Percentiles rank a stretch among this genome's conserved stretches.
Conservation (phyloP, 257 asterid species). For the Gentiana dahurica region DNA sequence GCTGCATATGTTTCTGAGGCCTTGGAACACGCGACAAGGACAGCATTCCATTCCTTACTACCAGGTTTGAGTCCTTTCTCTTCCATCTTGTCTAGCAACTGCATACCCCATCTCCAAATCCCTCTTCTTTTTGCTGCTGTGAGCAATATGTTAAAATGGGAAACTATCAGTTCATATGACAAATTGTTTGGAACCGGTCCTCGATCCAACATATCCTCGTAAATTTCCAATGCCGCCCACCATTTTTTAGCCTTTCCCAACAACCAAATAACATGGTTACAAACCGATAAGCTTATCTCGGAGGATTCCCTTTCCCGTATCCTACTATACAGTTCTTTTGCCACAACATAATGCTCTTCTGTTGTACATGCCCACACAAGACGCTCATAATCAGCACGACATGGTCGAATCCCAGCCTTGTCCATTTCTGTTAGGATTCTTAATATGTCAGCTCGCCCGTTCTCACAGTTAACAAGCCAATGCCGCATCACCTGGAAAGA, state of each 20-base stretch:
- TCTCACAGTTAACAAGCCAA: slow-evolving; percentile 54
- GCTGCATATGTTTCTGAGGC: slow-evolving; percentile 85
- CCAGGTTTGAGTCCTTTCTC: slow-evolving; percentile 91
- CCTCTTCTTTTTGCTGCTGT: slow-evolving; percentile 76
- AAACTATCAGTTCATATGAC: slow-evolving; percentile 68
- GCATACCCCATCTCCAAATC: slow-evolving; percentile 91
- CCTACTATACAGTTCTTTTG: slow-evolving; percentile 67
- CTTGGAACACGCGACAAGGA: slow-evolving; percentile 83
- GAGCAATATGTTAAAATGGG: slow-evolving; percentile 66
- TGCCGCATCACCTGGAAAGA: slow-evolving; percentile 76
- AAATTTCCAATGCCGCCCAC: slow-evolving; percentile 98
- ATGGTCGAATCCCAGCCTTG: slow-evolving; percentile 35
- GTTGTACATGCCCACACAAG: slow-evolving; percentile 86
- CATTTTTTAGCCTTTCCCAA: slow-evolving; percentile 93
- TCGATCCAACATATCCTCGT: slow-evolving; percentile 74
- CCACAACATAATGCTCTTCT: slow-evolving; percentile 65
- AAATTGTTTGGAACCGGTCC: slow-evolving; percentile 83
- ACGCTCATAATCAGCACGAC: slow-evolving; percentile 51
- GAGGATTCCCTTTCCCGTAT: slow-evolving; percentile 42
- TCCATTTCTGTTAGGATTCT: slow-evolving; percentile 66
- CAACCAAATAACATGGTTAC: slow-evolving; percentile 89
- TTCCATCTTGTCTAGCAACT: slow-evolving; percentile 80
- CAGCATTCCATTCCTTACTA: slow-evolving; percentile 81
- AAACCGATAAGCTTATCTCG: slow-evolving; percentile 70
- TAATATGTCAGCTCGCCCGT: slow-evolving; percentile 37